A percentile compares a stretch with the other conserved stretches of the same genome.
These are phyloP conservation scores for Tolypocladium album DNA, from an alignment of 2,329 filamentous ascomycete genomes.

Conservation along the genomic window DNA sequence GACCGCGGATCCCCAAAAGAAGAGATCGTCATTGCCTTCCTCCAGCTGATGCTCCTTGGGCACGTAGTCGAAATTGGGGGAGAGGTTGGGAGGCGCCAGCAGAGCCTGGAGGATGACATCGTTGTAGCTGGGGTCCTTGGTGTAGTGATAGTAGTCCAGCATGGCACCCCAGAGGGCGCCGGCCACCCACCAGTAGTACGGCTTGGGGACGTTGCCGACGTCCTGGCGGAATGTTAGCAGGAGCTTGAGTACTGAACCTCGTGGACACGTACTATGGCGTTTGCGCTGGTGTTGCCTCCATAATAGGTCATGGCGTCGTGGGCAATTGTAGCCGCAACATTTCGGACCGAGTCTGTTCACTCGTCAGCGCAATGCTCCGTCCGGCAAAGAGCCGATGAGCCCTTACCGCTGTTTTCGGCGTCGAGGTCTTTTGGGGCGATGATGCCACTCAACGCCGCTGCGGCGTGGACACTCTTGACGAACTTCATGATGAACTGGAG, in stretches of 20 bases:
- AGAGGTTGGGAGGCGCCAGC: conserved; percentile 42
- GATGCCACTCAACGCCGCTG: conserved; percentile 14
- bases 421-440: conserved; percentile 27
- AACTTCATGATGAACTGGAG: conserved; percentile 11
- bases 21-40: conserved; percentile 66
- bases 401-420: conserved; percentile 23
- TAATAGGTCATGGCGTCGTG: conserved; percentile 54
- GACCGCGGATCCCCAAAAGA: conserved; percentile 60
- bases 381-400: neutral
- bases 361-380: conserved; percentile 7
- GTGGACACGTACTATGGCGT: conserved; percentile 24
- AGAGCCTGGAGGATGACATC: conserved; percentile 47
- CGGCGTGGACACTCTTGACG: conserved; percentile 10
- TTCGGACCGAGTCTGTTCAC: conserved; percentile 47
- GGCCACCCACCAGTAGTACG: conserved; percentile 60
- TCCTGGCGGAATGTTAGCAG: conserved; percentile 21
- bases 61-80: conserved; percentile 50
- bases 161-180: conserved; percentile 58
- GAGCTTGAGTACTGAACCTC: neutral
- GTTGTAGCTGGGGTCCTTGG: conserved; percentile 52
- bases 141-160: conserved; percentile 60
- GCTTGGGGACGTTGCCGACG: conserved; percentile 51
- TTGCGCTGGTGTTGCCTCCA: conserved; percentile 43
- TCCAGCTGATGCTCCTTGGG: conserved; percentile 41
- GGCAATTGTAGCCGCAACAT: conserved; percentile 49